These are phyloP conservation scores for Penicillium cinerascens DNA, from an alignment of 495 filamentous ascomycete genomes.

Conservation along the genomic window DNA sequence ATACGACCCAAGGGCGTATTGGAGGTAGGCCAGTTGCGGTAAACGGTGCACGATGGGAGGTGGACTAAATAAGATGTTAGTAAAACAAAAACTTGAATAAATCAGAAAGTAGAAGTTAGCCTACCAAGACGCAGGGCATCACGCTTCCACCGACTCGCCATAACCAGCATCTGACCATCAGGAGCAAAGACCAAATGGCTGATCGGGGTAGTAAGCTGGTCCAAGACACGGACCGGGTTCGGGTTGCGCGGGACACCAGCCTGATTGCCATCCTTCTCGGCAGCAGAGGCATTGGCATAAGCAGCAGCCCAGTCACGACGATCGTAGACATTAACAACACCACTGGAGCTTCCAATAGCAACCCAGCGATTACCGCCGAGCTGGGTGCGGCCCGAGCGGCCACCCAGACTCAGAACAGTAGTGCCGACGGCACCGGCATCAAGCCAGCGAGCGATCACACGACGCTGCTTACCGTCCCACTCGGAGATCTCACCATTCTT, in stretches of 20 bases:
- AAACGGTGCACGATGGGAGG: conserved; percentile 87
- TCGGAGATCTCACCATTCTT: conserved; percentile 93
- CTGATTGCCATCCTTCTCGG: conserved; percentile 22
- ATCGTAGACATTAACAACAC: conserved; percentile 92
- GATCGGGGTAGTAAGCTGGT: conserved; percentile 82
- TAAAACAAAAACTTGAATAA: not conserved
- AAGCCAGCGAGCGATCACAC: conserved; percentile 75
- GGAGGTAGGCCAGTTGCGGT: conserved; percentile 92
- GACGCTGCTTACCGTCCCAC: conserved; percentile 63
- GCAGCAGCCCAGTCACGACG: conserved; percentile 57
- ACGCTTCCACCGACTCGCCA: conserved; percentile 80
- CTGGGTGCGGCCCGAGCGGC: conserved; percentile 49
- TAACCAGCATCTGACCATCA: conserved; percentile 82
- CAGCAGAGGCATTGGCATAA: conserved; percentile 23
- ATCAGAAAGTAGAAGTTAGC: conserved; percentile 12
- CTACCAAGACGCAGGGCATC: conserved; percentile 74
- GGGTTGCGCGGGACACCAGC: conserved; percentile 49
- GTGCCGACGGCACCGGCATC: conserved; percentile 89
- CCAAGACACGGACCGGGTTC: conserved; percentile 64
- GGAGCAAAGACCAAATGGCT: conserved; percentile 75
- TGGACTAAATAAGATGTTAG: conserved; percentile 55
- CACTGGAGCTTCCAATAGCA: conserved; percentile 76
- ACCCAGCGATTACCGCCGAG: conserved; percentile 87
- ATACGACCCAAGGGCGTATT: conserved; percentile 86
- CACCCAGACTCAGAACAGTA: conserved; percentile 76